These are phyloP conservation scores for Parafenestella ontariensis DNA, from an alignment of 2,329 filamentous ascomycete genomes.

Conservation along the genomic window DNA sequence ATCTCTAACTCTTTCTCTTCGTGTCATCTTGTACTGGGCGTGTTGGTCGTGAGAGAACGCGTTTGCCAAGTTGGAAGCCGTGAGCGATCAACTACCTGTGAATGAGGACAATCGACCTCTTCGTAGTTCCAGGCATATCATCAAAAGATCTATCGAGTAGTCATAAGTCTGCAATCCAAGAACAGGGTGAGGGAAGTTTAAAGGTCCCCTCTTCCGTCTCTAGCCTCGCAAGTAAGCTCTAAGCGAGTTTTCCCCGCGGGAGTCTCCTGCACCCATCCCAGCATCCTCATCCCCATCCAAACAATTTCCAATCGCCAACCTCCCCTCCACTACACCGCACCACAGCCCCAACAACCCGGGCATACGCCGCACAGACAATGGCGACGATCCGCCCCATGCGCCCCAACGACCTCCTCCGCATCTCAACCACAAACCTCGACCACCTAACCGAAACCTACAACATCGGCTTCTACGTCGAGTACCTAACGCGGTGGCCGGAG, in stretches of 20 bases:
- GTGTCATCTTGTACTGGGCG: no score
- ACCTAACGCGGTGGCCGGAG: conserved; percentile 93
- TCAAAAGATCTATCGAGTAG: no score
- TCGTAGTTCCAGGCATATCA: no score
- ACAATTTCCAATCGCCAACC: conserved; percentile 3
- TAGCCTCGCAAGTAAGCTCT: conserved; percentile 16
- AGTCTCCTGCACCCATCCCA: conserved; percentile 6
- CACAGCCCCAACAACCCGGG: neutral
- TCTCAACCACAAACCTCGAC: conserved; percentile 95
- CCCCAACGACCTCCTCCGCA: conserved; percentile 75
- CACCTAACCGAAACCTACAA: conserved; percentile 98
- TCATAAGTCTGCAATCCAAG: no score
- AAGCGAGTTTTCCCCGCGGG: conserved; percentile 28
- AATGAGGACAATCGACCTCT: no score
- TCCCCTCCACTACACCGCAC: neutral
- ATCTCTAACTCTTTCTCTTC: no score
- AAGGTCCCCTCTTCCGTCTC: no score
- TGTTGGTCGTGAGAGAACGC: no score
- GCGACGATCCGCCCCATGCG: conserved; percentile 82
- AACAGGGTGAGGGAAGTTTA: no score
- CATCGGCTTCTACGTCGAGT: conserved; percentile 92
- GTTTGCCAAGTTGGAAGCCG: no score
- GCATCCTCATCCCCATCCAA: neutral
- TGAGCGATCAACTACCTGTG: no score
- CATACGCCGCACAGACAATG: conserved; percentile 60